Evolutionary conservation across 2,329 filamentous ascomycete genomes (phyloP), one percentile per base, ranked within the genome.

Genomic region (Colletotrichum camelliae): DNA sequence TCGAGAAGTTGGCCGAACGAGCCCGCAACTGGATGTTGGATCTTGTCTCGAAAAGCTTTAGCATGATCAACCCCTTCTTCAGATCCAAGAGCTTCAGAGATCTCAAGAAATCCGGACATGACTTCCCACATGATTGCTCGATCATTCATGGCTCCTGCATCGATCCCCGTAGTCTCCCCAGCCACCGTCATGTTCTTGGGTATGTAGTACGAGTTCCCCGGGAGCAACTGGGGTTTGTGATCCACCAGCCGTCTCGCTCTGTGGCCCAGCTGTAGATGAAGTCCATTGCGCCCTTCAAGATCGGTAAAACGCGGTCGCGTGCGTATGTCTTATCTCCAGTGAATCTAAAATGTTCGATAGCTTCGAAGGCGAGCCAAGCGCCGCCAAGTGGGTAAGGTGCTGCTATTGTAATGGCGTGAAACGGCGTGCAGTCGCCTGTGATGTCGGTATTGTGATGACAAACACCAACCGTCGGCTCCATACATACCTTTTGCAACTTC

Each of bases 181-280:
- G 67, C 74, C 10, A 67, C 68, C 3, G 48, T 60, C 67, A 69
- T 69, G n/a, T 69, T 69, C 12, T 69, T 24, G 3, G 79, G 79
- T 24, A 78, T 70, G 35, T 73, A 70, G 67, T 77, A 79, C 10
- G 70, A 74, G 76, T 80, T 79, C 73, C 81, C 80, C 0, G 79
- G 79, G 77, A 80, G 27, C 77, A 75, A 43, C 77, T 77, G 1
- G 80, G 80, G 64, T 77, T 78, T 2, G 77, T 78, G 31, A 80
- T 77, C 76, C 70, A 77, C 67, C 79, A 75, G 8, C 80, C 79
- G 33, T 82, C 78, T 10, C 81, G 81, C 12, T 81, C 78, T 2
- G 85, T 80, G 0, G 85, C 77, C 72, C 84, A 86, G 68, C 85
- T 84, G 3, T 84, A 79, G 8, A 85, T 81, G 72, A 88, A 86